Conservation (phyloP, 75 land plant species). For the Pseudotsuga menziesii region DNA sequence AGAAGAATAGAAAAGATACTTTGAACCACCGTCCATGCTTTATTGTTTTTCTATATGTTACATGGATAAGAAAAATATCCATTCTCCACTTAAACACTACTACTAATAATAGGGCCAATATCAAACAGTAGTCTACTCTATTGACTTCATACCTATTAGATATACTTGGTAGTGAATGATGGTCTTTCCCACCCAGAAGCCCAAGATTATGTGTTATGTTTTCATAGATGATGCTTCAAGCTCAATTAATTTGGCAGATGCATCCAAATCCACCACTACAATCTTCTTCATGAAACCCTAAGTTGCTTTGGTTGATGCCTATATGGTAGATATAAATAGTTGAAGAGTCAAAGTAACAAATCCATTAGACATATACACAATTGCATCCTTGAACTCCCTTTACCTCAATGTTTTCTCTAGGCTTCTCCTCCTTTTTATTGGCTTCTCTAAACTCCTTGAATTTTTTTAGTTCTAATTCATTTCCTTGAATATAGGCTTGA, state of each 20-base stretch:
- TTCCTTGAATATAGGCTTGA: constrained; percentile 58
- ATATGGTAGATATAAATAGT: constrained; percentile 42
- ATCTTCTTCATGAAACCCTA: constrained; percentile 81
- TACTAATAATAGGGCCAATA: too few species aligned
- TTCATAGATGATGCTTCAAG: constrained; percentile 51
- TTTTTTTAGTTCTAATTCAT: constrained; percentile 62
- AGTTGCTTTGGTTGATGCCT: constrained; percentile 47
- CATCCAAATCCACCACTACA: constrained; percentile 85
- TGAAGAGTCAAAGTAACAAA: constrained; percentile 33
- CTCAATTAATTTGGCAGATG: constrained; percentile 65
- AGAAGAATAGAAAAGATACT: too few species aligned
- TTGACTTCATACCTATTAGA: constrained; percentile 47
- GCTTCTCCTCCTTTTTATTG: constrained; percentile 37
- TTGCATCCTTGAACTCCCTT: constrained; percentile 42
- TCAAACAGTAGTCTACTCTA: not conserved
- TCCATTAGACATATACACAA: not conserved
- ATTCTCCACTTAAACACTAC: too few species aligned
- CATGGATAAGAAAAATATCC: too few species aligned
- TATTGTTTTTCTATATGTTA: too few species aligned
- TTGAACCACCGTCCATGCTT: too few species aligned
- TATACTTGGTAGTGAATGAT: constrained; percentile 75
- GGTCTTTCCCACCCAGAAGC: constrained; percentile 65
- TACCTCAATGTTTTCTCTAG: constrained; percentile 66
- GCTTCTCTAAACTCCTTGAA: too few species aligned
- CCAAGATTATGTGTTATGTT: constrained; percentile 80